Conservation (phyloP, 2,329 filamentous ascomycete genomes). For the Colletotrichum agaves region DNA sequence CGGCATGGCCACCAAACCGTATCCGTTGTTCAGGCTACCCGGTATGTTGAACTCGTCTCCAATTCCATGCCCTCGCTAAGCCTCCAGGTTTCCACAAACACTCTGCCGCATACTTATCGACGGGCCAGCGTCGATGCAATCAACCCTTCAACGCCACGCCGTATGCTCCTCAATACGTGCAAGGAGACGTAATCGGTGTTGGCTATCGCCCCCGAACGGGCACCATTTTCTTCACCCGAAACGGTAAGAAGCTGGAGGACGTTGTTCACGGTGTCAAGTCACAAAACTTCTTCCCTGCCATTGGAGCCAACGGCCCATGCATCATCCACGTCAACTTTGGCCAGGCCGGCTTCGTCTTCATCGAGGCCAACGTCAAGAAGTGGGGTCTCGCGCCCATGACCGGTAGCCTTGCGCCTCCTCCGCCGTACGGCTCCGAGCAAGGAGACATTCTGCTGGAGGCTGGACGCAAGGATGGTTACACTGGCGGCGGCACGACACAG, state of each 20-base stretch:
- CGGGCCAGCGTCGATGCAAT: constrained; percentile 87
- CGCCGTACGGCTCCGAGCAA: constrained; percentile 96
- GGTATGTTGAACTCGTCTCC: constrained; percentile 66
- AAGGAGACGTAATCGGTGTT: constrained; percentile 95
- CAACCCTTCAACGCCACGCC: constrained; percentile 85
- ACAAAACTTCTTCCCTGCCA: constrained; percentile 96
- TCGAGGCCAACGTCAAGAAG: constrained; percentile 99
- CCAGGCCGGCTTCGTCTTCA: constrained; percentile 97
- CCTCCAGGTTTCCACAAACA: constrained; percentile 85
- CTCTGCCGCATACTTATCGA: constrained; percentile 91
- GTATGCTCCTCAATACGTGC: constrained; percentile 86
- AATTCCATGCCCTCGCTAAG: constrained; percentile 3
- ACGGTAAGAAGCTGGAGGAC: constrained; percentile 96
- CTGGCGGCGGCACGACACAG: constrained; percentile 51
- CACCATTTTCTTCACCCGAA: constrained; percentile 97
- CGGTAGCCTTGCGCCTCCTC: constrained; percentile 91
- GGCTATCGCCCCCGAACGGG: constrained; percentile 95
- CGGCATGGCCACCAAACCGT: constrained; percentile 96
- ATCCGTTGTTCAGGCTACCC: constrained; percentile 92
- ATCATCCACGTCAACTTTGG: constrained; percentile 97
- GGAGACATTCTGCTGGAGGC: constrained; percentile 94
- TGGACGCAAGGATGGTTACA: constrained; percentile 72
- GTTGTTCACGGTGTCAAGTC: constrained; percentile 91
- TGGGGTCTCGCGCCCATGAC: constrained; percentile 98
- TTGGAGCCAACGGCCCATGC: constrained; percentile 95